Percentiles rank a stretch among this genome's conserved stretches.
phyloP scores from a whole-genome alignment of 169 alveolate genomes.

The Perkinsus marinus region DNA sequence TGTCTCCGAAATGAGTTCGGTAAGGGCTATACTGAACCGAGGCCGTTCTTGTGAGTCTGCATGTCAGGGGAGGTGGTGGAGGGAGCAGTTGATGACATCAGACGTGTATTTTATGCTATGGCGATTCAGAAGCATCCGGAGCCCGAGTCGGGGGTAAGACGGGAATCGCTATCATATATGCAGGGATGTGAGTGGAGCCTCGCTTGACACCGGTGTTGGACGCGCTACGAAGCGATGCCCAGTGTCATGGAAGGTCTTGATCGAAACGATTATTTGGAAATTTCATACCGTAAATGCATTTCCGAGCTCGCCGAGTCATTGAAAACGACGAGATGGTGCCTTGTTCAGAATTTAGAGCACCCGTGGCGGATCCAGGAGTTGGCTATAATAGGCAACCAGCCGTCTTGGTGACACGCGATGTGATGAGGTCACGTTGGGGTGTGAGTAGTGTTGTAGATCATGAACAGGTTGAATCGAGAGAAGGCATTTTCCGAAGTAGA shows the following conservation, averaged over 20 bases:
- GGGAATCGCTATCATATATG: not conserved
- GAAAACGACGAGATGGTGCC: not conserved
- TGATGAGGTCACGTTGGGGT: not conserved
- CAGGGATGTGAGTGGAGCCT: not conserved
- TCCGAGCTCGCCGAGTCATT: too few species aligned
- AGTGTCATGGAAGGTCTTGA: too few species aligned
- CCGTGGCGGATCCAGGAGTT: conserved; percentile 36
- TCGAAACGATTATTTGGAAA: too few species aligned
- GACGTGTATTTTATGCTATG: conserved; percentile 60
- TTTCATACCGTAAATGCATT: too few species aligned
- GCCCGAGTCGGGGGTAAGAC: not conserved
- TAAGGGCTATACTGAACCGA: not conserved
- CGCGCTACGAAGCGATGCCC: too few species aligned
- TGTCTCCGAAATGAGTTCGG: conserved; percentile 49
- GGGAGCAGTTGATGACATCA: conserved; percentile 61
- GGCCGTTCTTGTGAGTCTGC: conserved; percentile 30
- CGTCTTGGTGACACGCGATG: conserved; percentile 39
- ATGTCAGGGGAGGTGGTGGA: conserved; percentile 15
- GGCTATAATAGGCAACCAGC: conserved; percentile 59
- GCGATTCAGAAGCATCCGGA: conserved; percentile 59
- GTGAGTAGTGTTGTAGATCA: not conserved
- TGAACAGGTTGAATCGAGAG: not conserved
- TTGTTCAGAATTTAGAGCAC: conserved; percentile 2
- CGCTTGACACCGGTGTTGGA: too few species aligned
- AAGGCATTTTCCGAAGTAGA: not conserved